Percentiles rank a stretch among this genome's conserved stretches.
Conservation (phyloP, 345 rosid genomes). For the Ceriops zippeliana region DNA sequence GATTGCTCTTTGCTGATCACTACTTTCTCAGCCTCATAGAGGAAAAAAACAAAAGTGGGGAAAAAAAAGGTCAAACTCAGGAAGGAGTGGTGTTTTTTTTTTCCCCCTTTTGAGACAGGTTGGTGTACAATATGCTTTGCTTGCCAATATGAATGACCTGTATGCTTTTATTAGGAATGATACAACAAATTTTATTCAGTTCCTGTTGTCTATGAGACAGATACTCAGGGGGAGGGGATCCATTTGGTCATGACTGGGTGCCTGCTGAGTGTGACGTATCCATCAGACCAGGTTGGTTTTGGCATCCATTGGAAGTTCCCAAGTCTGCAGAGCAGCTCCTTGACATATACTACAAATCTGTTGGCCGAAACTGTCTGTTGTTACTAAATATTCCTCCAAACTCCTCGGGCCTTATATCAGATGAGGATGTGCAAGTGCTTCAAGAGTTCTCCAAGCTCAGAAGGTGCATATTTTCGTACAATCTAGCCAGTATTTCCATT, state of each 20-base stretch:
- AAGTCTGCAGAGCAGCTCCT: slow-evolving; percentile 68
- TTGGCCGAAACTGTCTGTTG: slow-evolving; percentile 72
- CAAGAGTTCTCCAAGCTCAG: slow-evolving; percentile 53
- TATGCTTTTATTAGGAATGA: not conserved
- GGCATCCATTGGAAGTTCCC: slow-evolving; percentile 81
- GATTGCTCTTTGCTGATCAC: too few relatives aligned
- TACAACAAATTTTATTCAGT: slow-evolving; percentile 1
- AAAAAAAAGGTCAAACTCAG: too few relatives aligned
- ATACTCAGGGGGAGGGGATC: slow-evolving; percentile 61
- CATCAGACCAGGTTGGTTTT: slow-evolving; percentile 90
- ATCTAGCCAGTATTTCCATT: slow-evolving; percentile 45
- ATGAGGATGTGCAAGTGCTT: slow-evolving; percentile 64
- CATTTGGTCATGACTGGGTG: slow-evolving; percentile 71
- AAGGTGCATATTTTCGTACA: slow-evolving; percentile 53
- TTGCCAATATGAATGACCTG: too few relatives aligned
- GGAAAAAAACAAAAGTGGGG: too few relatives aligned
- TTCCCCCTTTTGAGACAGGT: too few relatives aligned
- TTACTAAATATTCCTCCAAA: slow-evolving; percentile 83
- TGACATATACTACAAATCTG: slow-evolving; percentile 71
- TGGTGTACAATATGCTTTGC: too few relatives aligned
- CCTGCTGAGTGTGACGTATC: slow-evolving; percentile 94
- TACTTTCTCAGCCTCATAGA: too few relatives aligned
- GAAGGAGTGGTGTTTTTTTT: too few relatives aligned
- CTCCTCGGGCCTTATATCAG: slow-evolving; percentile 77
- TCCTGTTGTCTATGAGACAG: slow-evolving; percentile 32